Evolutionary conservation across 805 yeast species (phyloP).

Genomic region (Hanseniaspora pseudoguilliermondii): DNA sequence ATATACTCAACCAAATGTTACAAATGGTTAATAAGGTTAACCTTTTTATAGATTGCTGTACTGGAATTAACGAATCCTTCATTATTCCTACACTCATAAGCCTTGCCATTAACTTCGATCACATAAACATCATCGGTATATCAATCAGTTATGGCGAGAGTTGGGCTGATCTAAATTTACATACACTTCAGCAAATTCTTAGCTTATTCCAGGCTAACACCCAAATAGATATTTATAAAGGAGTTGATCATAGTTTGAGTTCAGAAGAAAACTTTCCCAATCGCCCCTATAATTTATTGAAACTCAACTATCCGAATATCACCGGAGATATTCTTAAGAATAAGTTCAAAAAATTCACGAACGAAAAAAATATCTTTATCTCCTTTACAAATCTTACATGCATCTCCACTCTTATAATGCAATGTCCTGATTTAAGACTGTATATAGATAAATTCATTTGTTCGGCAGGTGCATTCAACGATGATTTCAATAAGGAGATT

Average conservation of each 20-base stretch:
- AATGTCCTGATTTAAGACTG: constrained; percentile 41
- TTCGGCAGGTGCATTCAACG: constrained; percentile 59
- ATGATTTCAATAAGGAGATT: constrained; percentile 42
- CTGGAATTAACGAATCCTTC: constrained; percentile 80
- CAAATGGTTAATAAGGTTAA: constrained; percentile 32
- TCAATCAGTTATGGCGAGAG: constrained; percentile 69
- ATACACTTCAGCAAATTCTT: constrained; percentile 39
- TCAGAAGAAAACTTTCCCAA: background rate
- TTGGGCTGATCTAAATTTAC: constrained; percentile 25
- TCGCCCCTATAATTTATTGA: constrained; percentile 16
- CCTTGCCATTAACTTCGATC: constrained; percentile 28
- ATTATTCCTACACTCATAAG: constrained; percentile 51
- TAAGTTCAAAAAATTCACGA: constrained; percentile 4
- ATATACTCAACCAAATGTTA: no score
- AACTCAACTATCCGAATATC: constrained; percentile 30
- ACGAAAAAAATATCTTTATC: constrained; percentile 43
- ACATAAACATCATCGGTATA: constrained; percentile 40
- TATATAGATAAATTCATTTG: constrained; percentile 44
- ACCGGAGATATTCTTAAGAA: constrained; percentile 33
- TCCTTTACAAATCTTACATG: constrained; percentile 76
- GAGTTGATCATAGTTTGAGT: constrained; percentile 29
- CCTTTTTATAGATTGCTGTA: constrained; percentile 83
- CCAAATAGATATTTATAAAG: constrained; percentile 53
- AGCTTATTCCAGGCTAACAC: constrained; percentile 39
- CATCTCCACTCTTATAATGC: constrained; percentile 41